Evolutionary conservation across 2,329 filamentous ascomycete genomes (phyloP).

Genomic region (Penicillium rolfsii): DNA sequence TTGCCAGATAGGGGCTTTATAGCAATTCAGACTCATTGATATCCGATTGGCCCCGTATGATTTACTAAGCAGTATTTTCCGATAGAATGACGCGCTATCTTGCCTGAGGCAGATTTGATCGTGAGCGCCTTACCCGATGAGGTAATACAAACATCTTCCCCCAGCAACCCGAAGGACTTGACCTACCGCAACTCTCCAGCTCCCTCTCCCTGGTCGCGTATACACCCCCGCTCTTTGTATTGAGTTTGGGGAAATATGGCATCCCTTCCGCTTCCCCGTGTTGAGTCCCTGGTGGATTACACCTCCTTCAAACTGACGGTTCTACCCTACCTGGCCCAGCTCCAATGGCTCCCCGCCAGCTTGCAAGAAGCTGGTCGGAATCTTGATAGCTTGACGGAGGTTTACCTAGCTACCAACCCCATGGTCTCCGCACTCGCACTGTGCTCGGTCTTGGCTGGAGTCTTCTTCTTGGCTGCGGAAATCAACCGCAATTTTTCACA

Average conservation of each 20-base stretch:
- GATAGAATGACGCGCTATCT: not conserved
- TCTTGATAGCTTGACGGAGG: slow-evolving; percentile 63
- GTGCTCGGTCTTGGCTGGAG: slow-evolving; percentile 68
- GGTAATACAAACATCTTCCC: slow-evolving; percentile 23
- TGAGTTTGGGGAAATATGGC: slow-evolving; percentile 54
- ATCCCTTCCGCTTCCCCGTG: slow-evolving; percentile 61
- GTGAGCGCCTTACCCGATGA: slow-evolving; percentile 19
- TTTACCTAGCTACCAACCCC: slow-evolving; percentile 87
- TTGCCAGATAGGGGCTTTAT: too few relatives aligned
- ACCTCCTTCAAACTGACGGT: slow-evolving; percentile 76
- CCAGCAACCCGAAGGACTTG: not conserved
- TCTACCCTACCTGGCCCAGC: slow-evolving; percentile 71
- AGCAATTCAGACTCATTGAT: too few relatives aligned
- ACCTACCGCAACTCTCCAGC: slow-evolving; percentile 10
- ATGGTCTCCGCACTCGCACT: slow-evolving; percentile 74
- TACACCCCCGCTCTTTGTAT: slow-evolving; percentile 4
- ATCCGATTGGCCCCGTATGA: too few relatives aligned
- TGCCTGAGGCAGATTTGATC: slow-evolving; percentile 19
- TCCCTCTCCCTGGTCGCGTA: slow-evolving; percentile 13
- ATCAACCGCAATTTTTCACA: slow-evolving; percentile 96
- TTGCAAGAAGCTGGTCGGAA: slow-evolving; percentile 63
- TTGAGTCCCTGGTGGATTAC: slow-evolving; percentile 73
- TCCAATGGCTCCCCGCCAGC: slow-evolving; percentile 70
- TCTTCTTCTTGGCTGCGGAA: slow-evolving; percentile 78
- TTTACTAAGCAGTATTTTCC: too few relatives aligned